Evolutionary conservation across 179 eudicot genomes (phyloP).

Genomic region (Carnegiea gigantea): DNA sequence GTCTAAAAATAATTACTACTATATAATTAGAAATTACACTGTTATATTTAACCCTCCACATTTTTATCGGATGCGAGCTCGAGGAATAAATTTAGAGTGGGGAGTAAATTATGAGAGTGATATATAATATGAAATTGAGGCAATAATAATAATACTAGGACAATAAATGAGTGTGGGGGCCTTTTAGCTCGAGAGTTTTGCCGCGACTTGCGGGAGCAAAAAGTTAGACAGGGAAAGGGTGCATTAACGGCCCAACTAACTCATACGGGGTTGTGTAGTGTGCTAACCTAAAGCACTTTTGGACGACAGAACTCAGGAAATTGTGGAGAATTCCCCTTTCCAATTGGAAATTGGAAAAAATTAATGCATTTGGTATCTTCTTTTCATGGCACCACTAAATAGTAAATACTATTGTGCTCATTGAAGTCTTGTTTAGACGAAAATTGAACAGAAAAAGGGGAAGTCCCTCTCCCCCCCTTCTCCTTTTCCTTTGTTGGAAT

Average conservation of each 20-base stretch:
- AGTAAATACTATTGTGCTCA: too few species aligned
- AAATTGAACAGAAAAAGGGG: background rate
- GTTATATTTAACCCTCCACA: too few species aligned
- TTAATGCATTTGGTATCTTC: background rate
- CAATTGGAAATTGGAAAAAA: background rate
- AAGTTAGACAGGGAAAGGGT: background rate
- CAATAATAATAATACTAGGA: background rate
- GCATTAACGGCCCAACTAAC: constrained; percentile 20
- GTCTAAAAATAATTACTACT: too few species aligned
- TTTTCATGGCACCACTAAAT: constrained; percentile 4
- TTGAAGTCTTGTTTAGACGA: background rate
- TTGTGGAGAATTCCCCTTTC: constrained; percentile 8
- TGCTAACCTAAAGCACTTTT: background rate
- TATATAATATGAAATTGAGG: background rate
- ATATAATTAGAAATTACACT: too few species aligned
- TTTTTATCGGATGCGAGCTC: too few species aligned
- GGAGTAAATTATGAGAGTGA: background rate
- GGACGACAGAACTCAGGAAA: constrained; percentile 11
- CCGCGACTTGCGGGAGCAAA: constrained; percentile 27
- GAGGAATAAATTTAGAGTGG: too few species aligned
- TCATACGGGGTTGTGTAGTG: too few species aligned
- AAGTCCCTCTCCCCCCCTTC: too few species aligned
- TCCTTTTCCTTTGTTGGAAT: background rate
- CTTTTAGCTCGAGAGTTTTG: constrained; percentile 12
- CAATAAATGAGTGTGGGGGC: background rate